phyloP scores from a whole-genome alignment of 805 yeast species.

The Teunomyces tritomae region DNA sequence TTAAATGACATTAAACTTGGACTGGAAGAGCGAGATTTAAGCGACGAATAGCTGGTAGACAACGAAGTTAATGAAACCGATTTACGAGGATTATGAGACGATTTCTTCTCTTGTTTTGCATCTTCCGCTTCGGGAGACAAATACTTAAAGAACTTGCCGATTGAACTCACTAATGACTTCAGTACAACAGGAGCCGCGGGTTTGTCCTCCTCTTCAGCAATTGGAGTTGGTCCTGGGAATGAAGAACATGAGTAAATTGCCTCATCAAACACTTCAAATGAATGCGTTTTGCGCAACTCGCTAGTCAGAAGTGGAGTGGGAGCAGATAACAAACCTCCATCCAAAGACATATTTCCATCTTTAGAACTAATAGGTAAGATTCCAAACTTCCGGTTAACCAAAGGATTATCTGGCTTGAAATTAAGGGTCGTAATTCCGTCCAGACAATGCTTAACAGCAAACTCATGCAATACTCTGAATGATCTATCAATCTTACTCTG shows the following conservation, averaged over 20 bases:
- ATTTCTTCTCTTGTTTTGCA: not conserved
- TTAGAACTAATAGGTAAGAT: conserved; percentile 36
- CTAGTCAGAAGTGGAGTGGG: conserved; percentile 21
- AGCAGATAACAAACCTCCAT: conserved; percentile 16
- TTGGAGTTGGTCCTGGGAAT: conserved; percentile 14
- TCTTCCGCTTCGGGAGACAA: conserved; percentile 30
- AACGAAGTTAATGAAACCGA: conserved; percentile 38
- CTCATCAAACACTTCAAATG: conserved; percentile 66
- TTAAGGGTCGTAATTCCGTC: conserved; percentile 9
- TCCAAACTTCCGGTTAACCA: conserved; percentile 48
- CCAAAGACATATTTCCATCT: conserved; percentile 14
- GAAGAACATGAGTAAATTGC: conserved; percentile 47
- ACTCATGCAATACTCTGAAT: conserved; percentile 22
- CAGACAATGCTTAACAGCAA: conserved; percentile 19
- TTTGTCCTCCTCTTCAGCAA: not conserved
- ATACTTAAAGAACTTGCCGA: conserved; percentile 36
- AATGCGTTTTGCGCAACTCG: conserved; percentile 49
- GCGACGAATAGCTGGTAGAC: conserved; percentile 29
- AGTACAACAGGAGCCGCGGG: not conserved
- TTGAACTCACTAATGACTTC: conserved; percentile 28
- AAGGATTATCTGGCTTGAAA: conserved; percentile 37
- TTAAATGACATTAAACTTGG: conserved; percentile 38
- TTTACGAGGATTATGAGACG: conserved; percentile 9
- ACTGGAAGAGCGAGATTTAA: conserved; percentile 33
- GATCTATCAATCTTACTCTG: conserved; percentile 30